Conservation (phyloP, 208 protist genomes). For the Leptomonas pyrrhocoris region DNA sequence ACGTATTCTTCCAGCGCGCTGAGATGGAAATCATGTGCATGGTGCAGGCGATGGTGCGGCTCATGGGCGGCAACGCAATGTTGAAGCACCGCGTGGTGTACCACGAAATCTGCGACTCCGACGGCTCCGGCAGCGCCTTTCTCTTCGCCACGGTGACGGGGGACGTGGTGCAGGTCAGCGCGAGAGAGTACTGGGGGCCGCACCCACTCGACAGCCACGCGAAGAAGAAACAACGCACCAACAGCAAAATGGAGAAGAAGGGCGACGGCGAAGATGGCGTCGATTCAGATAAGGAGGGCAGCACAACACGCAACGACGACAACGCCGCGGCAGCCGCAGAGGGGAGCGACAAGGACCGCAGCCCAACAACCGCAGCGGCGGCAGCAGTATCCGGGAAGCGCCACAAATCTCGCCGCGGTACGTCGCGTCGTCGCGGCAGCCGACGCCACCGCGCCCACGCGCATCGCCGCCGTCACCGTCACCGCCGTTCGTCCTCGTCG, state of each 20-base stretch:
- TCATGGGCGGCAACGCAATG: slow-evolving; percentile 88
- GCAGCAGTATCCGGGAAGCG: not conserved
- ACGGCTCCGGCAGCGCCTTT: slow-evolving; percentile 75
- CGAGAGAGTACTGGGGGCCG: slow-evolving; percentile 18
- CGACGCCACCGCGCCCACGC: slow-evolving; percentile 1
- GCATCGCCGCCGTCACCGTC: slow-evolving; percentile 6
- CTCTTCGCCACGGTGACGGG: slow-evolving; percentile 86
- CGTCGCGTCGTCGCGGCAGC: slow-evolving; percentile 6
- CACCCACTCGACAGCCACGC: not conserved
- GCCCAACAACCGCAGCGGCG: not conserved
- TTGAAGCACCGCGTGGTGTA: slow-evolving; percentile 85
- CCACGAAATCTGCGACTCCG: slow-evolving; percentile 86
- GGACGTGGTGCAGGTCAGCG: slow-evolving; percentile 80
- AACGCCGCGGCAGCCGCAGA: not conserved
- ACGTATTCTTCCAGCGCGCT: slow-evolving; percentile 75
- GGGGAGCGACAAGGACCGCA: slow-evolving; percentile 4
- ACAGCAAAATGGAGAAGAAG: not conserved
- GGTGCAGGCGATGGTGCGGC: slow-evolving; percentile 72
- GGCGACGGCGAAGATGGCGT: slow-evolving; percentile 4
- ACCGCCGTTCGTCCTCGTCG: not conserved
- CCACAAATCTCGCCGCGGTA: slow-evolving; percentile 3
- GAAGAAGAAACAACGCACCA: not conserved
- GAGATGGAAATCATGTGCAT: slow-evolving; percentile 82
- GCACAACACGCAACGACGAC: slow-evolving; percentile 12
- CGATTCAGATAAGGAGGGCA: not conserved